phyloP scores from a whole-genome alignment of 768 basidiomycete species.

The Phaffia australis region DNA sequence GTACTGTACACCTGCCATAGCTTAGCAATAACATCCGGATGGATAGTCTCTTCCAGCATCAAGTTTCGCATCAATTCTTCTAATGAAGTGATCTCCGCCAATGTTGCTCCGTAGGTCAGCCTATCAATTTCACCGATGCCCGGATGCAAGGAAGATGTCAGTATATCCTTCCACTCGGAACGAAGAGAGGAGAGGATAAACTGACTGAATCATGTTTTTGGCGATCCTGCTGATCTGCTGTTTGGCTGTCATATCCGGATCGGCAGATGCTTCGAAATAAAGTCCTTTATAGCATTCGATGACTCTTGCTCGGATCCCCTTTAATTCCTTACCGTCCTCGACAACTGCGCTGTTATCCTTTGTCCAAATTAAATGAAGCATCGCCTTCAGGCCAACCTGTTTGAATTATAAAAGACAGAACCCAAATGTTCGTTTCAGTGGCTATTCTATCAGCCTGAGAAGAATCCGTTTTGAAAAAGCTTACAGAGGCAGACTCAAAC shows the following conservation, averaged over 20 bases:
- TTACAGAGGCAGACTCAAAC: slow-evolving; percentile 51
- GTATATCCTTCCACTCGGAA: too few species aligned
- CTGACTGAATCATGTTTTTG: slow-evolving; percentile 91
- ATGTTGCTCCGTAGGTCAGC: slow-evolving; percentile 76
- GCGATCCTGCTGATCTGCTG: slow-evolving; percentile 83
- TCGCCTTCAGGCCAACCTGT: slow-evolving; percentile 80
- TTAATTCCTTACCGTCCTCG: slow-evolving; percentile 58
- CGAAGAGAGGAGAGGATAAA: slow-evolving; percentile 29
- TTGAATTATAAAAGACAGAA: neutral
- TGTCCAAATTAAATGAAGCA: slow-evolving; percentile 93
- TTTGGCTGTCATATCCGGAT: slow-evolving; percentile 53
- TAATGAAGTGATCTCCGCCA: slow-evolving; percentile 88
- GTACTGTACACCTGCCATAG: slow-evolving; percentile 93
- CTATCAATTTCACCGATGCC: slow-evolving; percentile 41
- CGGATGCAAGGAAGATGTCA: neutral
- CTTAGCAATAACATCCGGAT: slow-evolving; percentile 72
- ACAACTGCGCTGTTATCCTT: slow-evolving; percentile 72
- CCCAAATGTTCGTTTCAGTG: neutral
- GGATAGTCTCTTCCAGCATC: slow-evolving; percentile 80
- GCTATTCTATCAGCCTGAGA: neutral
- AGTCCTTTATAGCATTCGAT: slow-evolving; percentile 77
- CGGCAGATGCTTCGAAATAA: slow-evolving; percentile 75
- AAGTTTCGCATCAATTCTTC: slow-evolving; percentile 95
- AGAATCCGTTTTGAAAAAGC: too few species aligned
- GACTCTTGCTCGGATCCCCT: slow-evolving; percentile 73